Evolutionary conservation across 495 filamentous ascomycete species (phyloP).

Genomic region (Penicillium simplicissimum): DNA sequence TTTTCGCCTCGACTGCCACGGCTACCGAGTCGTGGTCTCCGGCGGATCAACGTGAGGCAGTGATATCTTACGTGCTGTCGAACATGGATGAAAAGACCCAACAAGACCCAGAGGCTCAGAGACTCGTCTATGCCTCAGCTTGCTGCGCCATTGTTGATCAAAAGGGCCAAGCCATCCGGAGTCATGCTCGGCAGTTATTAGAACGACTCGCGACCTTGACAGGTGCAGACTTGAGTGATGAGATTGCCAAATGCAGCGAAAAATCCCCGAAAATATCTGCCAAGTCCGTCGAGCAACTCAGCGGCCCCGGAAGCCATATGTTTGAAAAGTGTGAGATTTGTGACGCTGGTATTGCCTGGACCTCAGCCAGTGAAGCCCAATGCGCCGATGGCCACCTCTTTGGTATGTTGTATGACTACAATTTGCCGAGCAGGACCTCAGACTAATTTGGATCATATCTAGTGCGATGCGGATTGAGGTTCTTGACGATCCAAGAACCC

Average conservation of each 20-base stretch:
- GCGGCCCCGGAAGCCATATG: slow-evolving; percentile 25
- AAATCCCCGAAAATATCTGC: slow-evolving; percentile 18
- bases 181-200: slow-evolving; percentile 31
- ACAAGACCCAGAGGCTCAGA: slow-evolving; percentile 25
- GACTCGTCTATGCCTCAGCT: slow-evolving; percentile 41
- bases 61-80: slow-evolving; percentile 36
- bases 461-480: slow-evolving; percentile 58
- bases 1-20: slow-evolving; percentile 13
- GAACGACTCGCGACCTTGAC: slow-evolving; percentile 30
- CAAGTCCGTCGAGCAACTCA: slow-evolving; percentile 29
- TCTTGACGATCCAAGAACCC: slow-evolving; percentile 56
- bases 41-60: slow-evolving; percentile 25
- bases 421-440: not conserved
- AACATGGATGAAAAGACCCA: slow-evolving; percentile 11
- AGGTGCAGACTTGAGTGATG: slow-evolving; percentile 36
- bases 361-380: slow-evolving; percentile 38
- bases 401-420: slow-evolving; percentile 29
- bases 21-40: slow-evolving; percentile 14
- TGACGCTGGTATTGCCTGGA: slow-evolving; percentile 40
- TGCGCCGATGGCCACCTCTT: slow-evolving; percentile 54
- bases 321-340: slow-evolving; percentile 54
- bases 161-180: slow-evolving; percentile 24
- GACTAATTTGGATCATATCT: not conserved
- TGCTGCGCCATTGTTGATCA: slow-evolving; percentile 40
- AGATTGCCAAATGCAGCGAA: slow-evolving; percentile 31